Conservation (phyloP, 768 basidiomycete species). For the Boletellus ananas region DNA sequence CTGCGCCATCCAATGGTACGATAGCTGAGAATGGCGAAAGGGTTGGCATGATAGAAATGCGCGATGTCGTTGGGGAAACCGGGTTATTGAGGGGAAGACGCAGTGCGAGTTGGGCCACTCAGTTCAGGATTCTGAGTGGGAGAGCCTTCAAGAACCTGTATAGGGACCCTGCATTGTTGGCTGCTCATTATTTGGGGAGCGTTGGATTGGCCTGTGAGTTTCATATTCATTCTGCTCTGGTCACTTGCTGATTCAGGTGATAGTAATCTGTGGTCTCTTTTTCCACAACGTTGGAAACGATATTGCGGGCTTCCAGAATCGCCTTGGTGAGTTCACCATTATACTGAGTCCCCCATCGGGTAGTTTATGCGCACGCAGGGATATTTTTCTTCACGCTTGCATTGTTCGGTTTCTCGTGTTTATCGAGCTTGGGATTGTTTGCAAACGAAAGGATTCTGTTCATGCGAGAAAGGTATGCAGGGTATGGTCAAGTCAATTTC, state of each 20-base stretch:
- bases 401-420: conserved; percentile 93
- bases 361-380: conserved; percentile 38
- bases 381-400: conserved; percentile 98
- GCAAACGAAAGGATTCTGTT: conserved; percentile 94
- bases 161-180: conserved; percentile 86
- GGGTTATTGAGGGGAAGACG: conserved; percentile 64
- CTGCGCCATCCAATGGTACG: conserved; percentile 25
- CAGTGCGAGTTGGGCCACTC: conserved; percentile 82
- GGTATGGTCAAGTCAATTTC: background rate
- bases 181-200: conserved; percentile 85
- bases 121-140: conserved; percentile 93
- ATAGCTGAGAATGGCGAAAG: conserved; percentile 22
- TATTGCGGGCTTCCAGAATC: conserved; percentile 96
- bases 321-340: conserved; percentile 54
- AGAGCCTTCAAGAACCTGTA: conserved; percentile 98
- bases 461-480: conserved; percentile 88
- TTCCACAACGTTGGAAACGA: conserved; percentile 88
- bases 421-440: conserved; percentile 91
- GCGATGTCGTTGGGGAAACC: conserved; percentile 69
- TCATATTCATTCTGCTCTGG: background rate
- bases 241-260: conserved; percentile 1
- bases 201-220: conserved; percentile 78
- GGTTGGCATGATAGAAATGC: conserved; percentile 42
- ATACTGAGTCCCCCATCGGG: background rate
- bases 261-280: conserved; percentile 91